A percentile compares a stretch with the other conserved stretches of the same genome.
Evolutionary conservation across 768 basidiomycete genomes (phyloP).

Genomic region (Suillus plorans): DNA sequence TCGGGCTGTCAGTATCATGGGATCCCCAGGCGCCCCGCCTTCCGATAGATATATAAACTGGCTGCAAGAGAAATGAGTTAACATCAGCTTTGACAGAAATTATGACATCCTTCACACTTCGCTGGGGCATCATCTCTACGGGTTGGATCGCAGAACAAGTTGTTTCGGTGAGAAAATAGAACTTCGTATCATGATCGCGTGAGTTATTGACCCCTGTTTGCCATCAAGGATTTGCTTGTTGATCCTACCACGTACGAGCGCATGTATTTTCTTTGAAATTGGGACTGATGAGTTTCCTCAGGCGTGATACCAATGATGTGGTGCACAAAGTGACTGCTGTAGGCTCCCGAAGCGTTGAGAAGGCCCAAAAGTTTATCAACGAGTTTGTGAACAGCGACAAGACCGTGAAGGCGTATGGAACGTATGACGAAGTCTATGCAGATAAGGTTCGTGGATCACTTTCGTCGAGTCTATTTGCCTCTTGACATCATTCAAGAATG

Average conservation of each 20-base stretch:
- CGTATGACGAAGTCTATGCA: conserved; percentile 45
- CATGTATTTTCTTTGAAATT: conserved; percentile 10
- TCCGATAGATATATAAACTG: not conserved
- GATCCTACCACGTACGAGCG: conserved; percentile 42
- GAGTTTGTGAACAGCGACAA: conserved; percentile 30
- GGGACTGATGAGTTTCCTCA: conserved; percentile 10
- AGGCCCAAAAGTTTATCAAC: conserved; percentile 45
- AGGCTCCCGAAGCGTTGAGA: conserved; percentile 47
- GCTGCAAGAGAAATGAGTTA: not conserved
- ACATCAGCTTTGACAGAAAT: not conserved
- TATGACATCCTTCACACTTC: conserved; percentile 30
- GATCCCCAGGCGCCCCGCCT: not conserved
- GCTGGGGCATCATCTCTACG: conserved; percentile 55
- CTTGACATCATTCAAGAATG: conserved; percentile 27
- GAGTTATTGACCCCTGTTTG: not conserved
- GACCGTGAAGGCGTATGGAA: conserved; percentile 41
- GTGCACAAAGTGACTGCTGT: conserved; percentile 42
- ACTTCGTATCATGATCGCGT: not conserved
- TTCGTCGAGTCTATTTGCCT: not conserved
- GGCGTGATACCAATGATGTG: conserved; percentile 37
- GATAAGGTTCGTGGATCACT: conserved; percentile 34
- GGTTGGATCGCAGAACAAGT: conserved; percentile 46
- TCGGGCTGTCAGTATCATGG: not conserved
- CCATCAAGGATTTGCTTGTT: conserved; percentile 41
- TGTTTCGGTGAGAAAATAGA: conserved; percentile 34